Evolutionary conservation across 129 eudicot genomes (phyloP).

Genomic region (Flaveria ramosissima): DNA sequence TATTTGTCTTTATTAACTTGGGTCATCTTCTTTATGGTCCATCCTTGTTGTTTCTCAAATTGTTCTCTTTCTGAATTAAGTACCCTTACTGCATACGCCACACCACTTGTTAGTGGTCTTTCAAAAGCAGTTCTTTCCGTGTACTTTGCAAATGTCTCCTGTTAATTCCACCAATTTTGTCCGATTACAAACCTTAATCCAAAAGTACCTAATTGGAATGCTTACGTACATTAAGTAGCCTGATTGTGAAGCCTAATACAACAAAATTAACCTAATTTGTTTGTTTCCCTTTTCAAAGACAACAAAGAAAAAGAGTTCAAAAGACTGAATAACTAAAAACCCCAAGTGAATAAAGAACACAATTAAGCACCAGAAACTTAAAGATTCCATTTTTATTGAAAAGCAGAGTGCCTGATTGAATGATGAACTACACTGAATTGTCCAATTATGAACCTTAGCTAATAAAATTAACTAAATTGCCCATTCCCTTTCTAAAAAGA

Average conservation of each 20-base stretch:
- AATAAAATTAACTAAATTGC: neutral
- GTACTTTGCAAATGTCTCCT: conserved; percentile 85
- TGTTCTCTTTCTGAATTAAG: conserved; percentile 90
- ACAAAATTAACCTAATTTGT: conserved; percentile 1
- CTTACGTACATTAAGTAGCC: neutral
- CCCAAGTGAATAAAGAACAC: conserved; percentile 10
- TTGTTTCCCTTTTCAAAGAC: conserved; percentile 1
- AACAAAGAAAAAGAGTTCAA: conserved; percentile 1
- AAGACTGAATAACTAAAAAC: conserved; percentile 2
- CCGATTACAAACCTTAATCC: conserved; percentile 20
- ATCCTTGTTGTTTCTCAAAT: conserved; percentile 91
- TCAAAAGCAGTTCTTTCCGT: conserved; percentile 95
- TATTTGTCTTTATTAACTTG: conserved; percentile 72
- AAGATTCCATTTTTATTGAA: conserved; percentile 1
- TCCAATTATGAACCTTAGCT: conserved; percentile 1
- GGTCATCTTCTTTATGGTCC: conserved; percentile 92
- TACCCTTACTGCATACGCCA: conserved; percentile 96
- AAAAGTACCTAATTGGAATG: no score
- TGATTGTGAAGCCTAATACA: neutral
- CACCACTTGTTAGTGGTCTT: conserved; percentile 97
- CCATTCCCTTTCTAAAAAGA: neutral
- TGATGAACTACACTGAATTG: neutral
- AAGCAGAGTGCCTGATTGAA: neutral
- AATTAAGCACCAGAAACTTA: conserved; percentile 1
- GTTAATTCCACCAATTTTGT: conserved; percentile 15